Evolutionary conservation across 352 stramenopile species (phyloP), one percentile per base, ranked within the genome.

Genomic region (Phytophthora brassicae): DNA sequence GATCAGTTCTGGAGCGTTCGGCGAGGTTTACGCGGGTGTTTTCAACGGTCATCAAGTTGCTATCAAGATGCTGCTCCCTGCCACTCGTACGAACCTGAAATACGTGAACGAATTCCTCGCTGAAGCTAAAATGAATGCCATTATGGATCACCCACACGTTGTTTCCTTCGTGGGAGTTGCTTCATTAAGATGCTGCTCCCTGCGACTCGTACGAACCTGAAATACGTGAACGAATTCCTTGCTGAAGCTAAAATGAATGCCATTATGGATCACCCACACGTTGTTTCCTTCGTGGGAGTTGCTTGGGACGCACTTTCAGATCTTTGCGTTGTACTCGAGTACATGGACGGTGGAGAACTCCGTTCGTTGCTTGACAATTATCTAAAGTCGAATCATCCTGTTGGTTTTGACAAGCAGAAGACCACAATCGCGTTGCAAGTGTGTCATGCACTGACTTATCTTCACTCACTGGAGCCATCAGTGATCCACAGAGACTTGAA

Each of bases 121-220:
- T 2, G 79, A 89, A 49, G 69, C 84, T 13, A 79, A 81, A 45
- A 60, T 83, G 43, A 81, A 82, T 46, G 66, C 75, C 0, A 60
- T 44, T 9, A 56, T 89, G 36, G 70, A 84, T 3, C 79, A 89
- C 33, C 53, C 68, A 7, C 66, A 75, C 31, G 79, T 89, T 14
- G 77, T 89, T 8, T 36, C 33, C 0, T 87, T 89, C 31, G 53
- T 87, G 4, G 79, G 77, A 9, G 77, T 87, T 4, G 77, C 79
- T 46, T 81, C 4, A 68, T 80, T 52, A 80, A 80, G 47, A 73
- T 63, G 51, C 42, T 80, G 11, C 55, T 70, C 9, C 61, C 60
- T 13, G 49, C 60, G 19, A 64, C 20, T 13, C 53, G 63, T 22
- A 48, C 55, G 1, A 64, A 71, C 7, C 46, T 74, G 4, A 35